A percentile compares a stretch with the other conserved stretches of the same genome.
Evolutionary conservation across 2,329 filamentous ascomycete species (phyloP).

Genomic region (Botrytis paeoniae): DNA sequence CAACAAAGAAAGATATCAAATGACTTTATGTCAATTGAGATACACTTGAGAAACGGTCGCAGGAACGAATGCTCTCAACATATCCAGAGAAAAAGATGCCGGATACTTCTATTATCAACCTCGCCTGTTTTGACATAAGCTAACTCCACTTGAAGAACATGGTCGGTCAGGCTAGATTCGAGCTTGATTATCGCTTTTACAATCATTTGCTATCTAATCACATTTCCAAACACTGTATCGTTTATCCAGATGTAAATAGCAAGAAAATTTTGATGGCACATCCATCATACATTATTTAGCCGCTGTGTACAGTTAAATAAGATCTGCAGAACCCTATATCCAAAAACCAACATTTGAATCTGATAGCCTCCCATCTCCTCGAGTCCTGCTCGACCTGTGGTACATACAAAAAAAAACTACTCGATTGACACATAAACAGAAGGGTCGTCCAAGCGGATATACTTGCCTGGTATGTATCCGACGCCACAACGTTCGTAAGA

Average conservation of each 20-base stretch:
- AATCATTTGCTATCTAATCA: background rate
- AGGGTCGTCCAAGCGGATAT: background rate
- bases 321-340: background rate
- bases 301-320: background rate
- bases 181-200: background rate
- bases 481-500: conserved; percentile 4
- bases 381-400: background rate
- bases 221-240: background rate
- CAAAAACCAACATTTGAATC: background rate
- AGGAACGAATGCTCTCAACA: too few species aligned
- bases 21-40: too few species aligned
- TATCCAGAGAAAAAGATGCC: background rate
- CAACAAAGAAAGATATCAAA: too few species aligned
- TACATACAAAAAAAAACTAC: background rate
- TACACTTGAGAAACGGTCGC: too few species aligned
- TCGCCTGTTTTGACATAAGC: background rate
- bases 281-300: background rate
- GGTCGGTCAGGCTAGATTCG: background rate
- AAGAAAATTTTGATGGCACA: background rate
- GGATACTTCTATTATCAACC: background rate
- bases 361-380: too few species aligned
- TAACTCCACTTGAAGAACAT: background rate
- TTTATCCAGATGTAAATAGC: background rate
- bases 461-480: background rate
- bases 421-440: background rate